A percentile compares a stretch with the other conserved stretches of the same genome.
Evolutionary conservation across 805 yeast genomes (phyloP).

Genomic region (Hanseniaspora hatyaiensis): DNA sequence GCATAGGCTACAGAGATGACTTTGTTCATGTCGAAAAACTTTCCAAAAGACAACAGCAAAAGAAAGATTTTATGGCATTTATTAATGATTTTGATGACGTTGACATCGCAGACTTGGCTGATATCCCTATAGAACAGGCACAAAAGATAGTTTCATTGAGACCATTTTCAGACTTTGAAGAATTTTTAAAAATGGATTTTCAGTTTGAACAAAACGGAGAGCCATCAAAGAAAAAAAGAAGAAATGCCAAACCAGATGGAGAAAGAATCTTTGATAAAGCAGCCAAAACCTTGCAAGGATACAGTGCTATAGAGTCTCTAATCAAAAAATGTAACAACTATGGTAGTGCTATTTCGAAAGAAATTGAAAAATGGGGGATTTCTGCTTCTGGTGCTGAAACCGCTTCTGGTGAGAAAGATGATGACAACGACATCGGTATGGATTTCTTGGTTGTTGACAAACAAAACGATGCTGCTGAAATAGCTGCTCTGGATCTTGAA

Average conservation of each 20-base stretch:
- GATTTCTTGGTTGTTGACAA: constrained; percentile 26
- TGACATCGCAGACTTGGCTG: constrained; percentile 72
- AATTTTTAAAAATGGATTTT: constrained; percentile 49
- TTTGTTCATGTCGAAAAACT: constrained; percentile 22
- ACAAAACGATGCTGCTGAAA: constrained; percentile 15
- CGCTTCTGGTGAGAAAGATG: constrained; percentile 41
- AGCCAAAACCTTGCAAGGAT: constrained; percentile 64
- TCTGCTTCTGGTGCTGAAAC: constrained; percentile 40
- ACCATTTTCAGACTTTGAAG: constrained; percentile 53
- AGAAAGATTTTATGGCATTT: constrained; percentile 58
- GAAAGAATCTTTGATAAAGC: constrained; percentile 63
- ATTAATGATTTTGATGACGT: constrained; percentile 63
- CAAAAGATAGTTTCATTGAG: constrained; percentile 50
- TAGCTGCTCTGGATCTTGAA: constrained; percentile 3
- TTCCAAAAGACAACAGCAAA: constrained; percentile 35
- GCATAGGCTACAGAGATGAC: constrained; percentile 16
- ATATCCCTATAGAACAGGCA: constrained; percentile 56
- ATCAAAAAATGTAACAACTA: constrained; percentile 71
- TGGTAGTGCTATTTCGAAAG: constrained; percentile 57
- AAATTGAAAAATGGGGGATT: constrained; percentile 81
- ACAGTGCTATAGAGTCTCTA: constrained; percentile 87
- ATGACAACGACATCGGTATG: constrained; percentile 24
- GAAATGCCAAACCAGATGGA: constrained; percentile 49
- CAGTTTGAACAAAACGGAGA: constrained; percentile 26
- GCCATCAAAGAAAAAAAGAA: constrained; percentile 22